These are phyloP conservation scores for Cytospora piceicola DNA, from an alignment of 2,329 filamentous ascomycete species.

Conservation along the genomic window DNA sequence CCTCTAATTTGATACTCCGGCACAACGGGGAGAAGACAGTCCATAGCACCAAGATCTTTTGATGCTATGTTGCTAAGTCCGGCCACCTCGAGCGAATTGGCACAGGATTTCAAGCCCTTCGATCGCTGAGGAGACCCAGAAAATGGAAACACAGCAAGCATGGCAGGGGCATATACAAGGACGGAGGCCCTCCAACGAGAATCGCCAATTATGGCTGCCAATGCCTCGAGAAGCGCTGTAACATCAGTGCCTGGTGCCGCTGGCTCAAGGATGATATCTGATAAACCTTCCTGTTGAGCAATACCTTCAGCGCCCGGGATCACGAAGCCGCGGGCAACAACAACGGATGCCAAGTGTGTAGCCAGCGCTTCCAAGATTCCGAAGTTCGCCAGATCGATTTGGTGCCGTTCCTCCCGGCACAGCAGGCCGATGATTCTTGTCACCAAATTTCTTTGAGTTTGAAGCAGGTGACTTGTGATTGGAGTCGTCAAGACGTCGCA, in stretches of 20 bases:
- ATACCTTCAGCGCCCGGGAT: constrained; percentile 64
- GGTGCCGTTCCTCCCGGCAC: constrained; percentile 73
- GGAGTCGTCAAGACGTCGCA: constrained; percentile 52
- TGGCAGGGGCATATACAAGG: constrained; percentile 68
- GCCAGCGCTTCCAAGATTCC: constrained; percentile 81
- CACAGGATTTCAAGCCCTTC: constrained; percentile 53
- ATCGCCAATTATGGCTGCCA: constrained; percentile 75
- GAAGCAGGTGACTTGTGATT: constrained; percentile 41
- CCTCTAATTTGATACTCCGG: constrained; percentile 46
- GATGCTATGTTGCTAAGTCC: constrained; percentile 51
- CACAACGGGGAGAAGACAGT: constrained; percentile 64
- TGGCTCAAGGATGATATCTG: constrained; percentile 63
- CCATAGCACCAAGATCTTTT: constrained; percentile 60
- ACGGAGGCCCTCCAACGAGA: constrained; percentile 79
- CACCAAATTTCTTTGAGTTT: constrained; percentile 65
- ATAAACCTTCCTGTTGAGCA: constrained; percentile 57
- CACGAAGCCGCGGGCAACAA: constrained; percentile 70
- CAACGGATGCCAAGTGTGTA: constrained; percentile 71
- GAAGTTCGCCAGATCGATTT: constrained; percentile 69
- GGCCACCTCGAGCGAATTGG: constrained; percentile 58
- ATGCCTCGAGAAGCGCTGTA: constrained; percentile 74
- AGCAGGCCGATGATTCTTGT: constrained; percentile 59
- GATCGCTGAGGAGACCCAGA: constrained; percentile 54
- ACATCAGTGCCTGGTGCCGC: constrained; percentile 64
- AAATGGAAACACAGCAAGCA: constrained; percentile 70